These are phyloP conservation scores for Cyberlindnera mississippiensis DNA, from an alignment of 805 yeast genomes.

Conservation along the genomic window DNA sequence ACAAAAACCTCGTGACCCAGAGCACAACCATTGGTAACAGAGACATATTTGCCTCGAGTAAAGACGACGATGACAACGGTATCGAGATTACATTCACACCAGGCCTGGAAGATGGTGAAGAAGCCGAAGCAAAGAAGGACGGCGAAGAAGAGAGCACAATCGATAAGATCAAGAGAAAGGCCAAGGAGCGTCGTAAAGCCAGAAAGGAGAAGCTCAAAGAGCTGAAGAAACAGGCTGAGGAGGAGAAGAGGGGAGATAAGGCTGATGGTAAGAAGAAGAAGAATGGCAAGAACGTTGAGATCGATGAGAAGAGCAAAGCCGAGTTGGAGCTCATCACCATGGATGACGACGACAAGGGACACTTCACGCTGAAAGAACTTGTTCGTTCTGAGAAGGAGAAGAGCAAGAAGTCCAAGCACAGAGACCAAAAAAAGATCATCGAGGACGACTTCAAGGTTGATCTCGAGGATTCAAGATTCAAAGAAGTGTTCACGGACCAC, in stretches of 20 bases:
- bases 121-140: slow-evolving; percentile 28
- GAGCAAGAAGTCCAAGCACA: slow-evolving; percentile 43
- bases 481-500: slow-evolving; percentile 76
- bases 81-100: slow-evolving; percentile 97
- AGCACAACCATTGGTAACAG: slow-evolving; percentile 33
- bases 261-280: slow-evolving; percentile 25
- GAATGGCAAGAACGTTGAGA: slow-evolving; percentile 29
- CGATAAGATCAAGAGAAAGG: slow-evolving; percentile 78
- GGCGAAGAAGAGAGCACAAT: slow-evolving; percentile 65
- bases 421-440: slow-evolving; percentile 44
- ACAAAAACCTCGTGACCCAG: slow-evolving; percentile 52
- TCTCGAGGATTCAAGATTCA: slow-evolving; percentile 80
- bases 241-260: slow-evolving; percentile 44
- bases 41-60: slow-evolving; percentile 30
- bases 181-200: slow-evolving; percentile 85
- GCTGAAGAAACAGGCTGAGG: slow-evolving; percentile 47
- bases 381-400: slow-evolving; percentile 68
- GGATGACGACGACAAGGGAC: slow-evolving; percentile 40
- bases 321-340: slow-evolving; percentile 72
- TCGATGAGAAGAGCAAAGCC: slow-evolving; percentile 47
- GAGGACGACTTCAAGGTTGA: slow-evolving; percentile 63
- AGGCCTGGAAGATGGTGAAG: slow-evolving; percentile 39
- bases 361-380: slow-evolving; percentile 77
- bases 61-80: slow-evolving; percentile 56
- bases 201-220: slow-evolving; percentile 76